Evolutionary conservation across 176 grass and related monocot species (phyloP), one percentile per base, ranked within the genome.

Genomic region (Carex parvula): DNA sequence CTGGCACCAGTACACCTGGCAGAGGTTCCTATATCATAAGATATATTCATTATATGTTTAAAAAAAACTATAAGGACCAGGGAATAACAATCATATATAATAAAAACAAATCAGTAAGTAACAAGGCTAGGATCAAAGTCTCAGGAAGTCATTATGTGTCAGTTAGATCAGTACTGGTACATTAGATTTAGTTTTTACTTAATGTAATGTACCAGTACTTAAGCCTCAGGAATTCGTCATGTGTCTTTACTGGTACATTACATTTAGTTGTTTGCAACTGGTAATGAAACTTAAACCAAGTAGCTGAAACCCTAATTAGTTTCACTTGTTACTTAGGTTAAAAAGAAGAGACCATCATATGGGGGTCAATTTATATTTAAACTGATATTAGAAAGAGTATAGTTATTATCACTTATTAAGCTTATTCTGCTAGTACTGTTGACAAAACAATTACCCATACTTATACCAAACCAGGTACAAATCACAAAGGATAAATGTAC

Each of bases 1-100:
- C 93, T 9, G 93, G 96, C 1, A 95, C 91, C 18, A 98, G 88
- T 63, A 92, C 91, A 30, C 93, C 96, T 2, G 91, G 87, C 6
- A 98, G 83, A 77, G 84, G 73, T 37, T 92, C 89, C 81, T 83
- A 52, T 26, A 66, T 53, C 60, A 83, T 15, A 75, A 75, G 44
- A 53, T 32, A 56, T 63, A 42, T 22, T 68, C 42, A 53, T 67
- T 83, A 83, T 42, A 66, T 39, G 0, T 4, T 39, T 39, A 5
- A 6, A 39, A 39, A 22, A 35, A 41, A 21, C 0, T n/a, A n/a
- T n/a, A 42, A 74, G 22, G 18, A 18, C 1, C 37, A 48, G 42
- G 3, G 18, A 74, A 74, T 29, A 39, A 17, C 17, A 44, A 15
- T 74, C 46, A 42, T 11, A 50, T 50, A 12, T 50, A 50, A 2